These are phyloP conservation scores for Saprolegnia diclina DNA, from an alignment of 352 stramenopile species.

Conservation along the genomic window DNA sequence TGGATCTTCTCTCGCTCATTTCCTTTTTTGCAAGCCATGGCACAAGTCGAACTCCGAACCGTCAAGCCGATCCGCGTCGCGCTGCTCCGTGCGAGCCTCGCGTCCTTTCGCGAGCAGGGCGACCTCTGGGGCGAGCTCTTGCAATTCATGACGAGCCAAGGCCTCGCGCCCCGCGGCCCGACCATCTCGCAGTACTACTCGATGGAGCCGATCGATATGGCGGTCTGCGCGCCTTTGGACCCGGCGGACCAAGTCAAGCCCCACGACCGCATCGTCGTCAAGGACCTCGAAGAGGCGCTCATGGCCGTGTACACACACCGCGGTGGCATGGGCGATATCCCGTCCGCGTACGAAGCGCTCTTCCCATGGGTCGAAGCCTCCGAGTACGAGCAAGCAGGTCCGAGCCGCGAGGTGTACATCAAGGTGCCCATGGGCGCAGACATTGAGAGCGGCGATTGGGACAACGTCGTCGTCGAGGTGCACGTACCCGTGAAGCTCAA, in stretches of 20 bases:
- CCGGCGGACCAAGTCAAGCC: background rate
- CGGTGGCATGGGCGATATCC: background rate
- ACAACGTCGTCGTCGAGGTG: slow-evolving; percentile 6
- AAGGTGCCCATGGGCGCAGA: slow-evolving; percentile 2
- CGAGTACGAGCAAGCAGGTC: slow-evolving; percentile 2
- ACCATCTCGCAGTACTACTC: slow-evolving; percentile 8
- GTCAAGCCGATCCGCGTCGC: slow-evolving; percentile 5
- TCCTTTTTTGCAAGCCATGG: background rate
- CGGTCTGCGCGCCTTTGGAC: background rate
- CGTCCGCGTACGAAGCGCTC: background rate
- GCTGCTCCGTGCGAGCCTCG: background rate
- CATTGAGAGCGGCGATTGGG: slow-evolving; percentile 1
- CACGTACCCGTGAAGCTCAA: slow-evolving; percentile 4
- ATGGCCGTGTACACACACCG: slow-evolving; percentile 3
- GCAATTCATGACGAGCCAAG: background rate
- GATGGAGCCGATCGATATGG: slow-evolving; percentile 11
- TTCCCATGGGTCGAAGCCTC: background rate
- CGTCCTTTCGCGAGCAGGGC: background rate
- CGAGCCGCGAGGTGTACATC: slow-evolving; percentile 2
- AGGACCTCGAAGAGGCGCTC: slow-evolving; percentile 1
- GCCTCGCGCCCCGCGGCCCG: background rate
- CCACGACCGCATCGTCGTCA: background rate
- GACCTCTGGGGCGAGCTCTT: slow-evolving; percentile 1
- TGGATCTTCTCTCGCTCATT: too few relatives aligned
- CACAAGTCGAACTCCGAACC: slow-evolving; percentile 1